Conservation (phyloP, 2,329 filamentous ascomycete species). For the Penicillium paneum region DNA sequence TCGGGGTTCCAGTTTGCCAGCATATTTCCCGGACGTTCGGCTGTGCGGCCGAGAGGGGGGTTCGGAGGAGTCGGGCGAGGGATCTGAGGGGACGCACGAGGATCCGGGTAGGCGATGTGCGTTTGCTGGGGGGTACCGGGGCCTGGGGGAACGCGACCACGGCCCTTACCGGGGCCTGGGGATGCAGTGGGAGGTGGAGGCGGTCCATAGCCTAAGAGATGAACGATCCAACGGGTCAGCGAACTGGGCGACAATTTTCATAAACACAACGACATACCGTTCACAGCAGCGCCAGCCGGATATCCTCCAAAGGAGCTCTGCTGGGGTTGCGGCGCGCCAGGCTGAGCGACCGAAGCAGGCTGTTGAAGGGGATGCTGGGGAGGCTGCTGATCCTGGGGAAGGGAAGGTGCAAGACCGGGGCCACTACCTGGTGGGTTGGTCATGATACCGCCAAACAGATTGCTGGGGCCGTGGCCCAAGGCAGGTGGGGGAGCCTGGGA, state of each 20-base stretch:
- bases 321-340: conserved; percentile 69
- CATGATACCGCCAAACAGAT: conserved; percentile 95
- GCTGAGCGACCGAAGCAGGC: conserved; percentile 55
- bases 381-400: conserved; percentile 62
- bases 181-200: conserved; percentile 83
- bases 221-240: conserved; percentile 49
- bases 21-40: conserved; percentile 60
- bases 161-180: conserved; percentile 75
- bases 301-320: conserved; percentile 66
- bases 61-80: conserved; percentile 73
- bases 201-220: conserved; percentile 64
- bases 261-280: conserved; percentile 50
- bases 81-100: conserved; percentile 78
- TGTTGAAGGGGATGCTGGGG: conserved; percentile 58
- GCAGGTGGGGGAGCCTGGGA: conserved; percentile 80
- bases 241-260: conserved; percentile 29
- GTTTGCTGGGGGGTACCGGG: conserved; percentile 91
- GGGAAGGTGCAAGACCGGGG: conserved; percentile 75
- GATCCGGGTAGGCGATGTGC: conserved; percentile 80
- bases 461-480: conserved; percentile 82
- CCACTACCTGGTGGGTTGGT: conserved; percentile 81
- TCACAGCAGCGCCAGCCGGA: conserved; percentile 61
- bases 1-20: conserved; percentile 86
- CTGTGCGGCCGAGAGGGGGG: conserved; percentile 37
- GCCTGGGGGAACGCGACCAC: conserved; percentile 59